Evolutionary conservation across 805 yeast genomes (phyloP).

Genomic region (Torulaspora quercuum): DNA sequence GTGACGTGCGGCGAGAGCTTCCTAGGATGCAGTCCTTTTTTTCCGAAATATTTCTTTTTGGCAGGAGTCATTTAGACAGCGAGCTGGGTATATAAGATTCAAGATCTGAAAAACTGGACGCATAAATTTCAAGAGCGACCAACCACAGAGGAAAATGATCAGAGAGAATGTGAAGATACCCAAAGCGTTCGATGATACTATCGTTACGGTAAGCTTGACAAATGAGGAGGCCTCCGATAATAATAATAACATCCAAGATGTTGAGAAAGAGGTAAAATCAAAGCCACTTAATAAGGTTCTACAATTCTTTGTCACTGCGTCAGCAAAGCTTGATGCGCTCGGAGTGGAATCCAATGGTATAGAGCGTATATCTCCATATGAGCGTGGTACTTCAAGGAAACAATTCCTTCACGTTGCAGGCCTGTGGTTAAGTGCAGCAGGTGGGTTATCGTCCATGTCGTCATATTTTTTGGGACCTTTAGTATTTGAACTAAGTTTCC

Average conservation of each 20-base stretch:
- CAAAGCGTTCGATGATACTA: conserved; percentile 5
- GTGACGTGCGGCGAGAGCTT: too few species aligned
- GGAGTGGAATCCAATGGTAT: conserved; percentile 80
- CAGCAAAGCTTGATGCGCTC: conserved; percentile 47
- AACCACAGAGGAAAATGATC: neutral
- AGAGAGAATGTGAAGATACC: conserved; percentile 4
- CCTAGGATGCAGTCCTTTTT: too few species aligned
- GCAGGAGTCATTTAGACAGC: too few species aligned
- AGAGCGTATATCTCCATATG: conserved; percentile 66
- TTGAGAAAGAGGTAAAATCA: conserved; percentile 2
- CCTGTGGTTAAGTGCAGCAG: conserved; percentile 81
- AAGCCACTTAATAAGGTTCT: neutral
- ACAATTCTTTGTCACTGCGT: conserved; percentile 28
- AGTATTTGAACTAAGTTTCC: conserved; percentile 64
- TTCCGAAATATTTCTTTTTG: too few species aligned
- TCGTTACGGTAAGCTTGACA: conserved; percentile 5
- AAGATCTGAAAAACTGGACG: too few species aligned
- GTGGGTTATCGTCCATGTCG: conserved; percentile 87
- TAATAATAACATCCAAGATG: neutral
- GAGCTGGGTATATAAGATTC: too few species aligned
- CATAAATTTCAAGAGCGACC: conserved; percentile 1
- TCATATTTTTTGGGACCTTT: conserved; percentile 75
- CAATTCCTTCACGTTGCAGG: conserved; percentile 54
- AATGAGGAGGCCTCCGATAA: conserved; percentile 6
- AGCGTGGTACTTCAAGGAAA: conserved; percentile 46